Evolutionary conservation across 2,329 filamentous ascomycete genomes (phyloP), one percentile per base, ranked within the genome.

Genomic region (Colletotrichum sp.): DNA sequence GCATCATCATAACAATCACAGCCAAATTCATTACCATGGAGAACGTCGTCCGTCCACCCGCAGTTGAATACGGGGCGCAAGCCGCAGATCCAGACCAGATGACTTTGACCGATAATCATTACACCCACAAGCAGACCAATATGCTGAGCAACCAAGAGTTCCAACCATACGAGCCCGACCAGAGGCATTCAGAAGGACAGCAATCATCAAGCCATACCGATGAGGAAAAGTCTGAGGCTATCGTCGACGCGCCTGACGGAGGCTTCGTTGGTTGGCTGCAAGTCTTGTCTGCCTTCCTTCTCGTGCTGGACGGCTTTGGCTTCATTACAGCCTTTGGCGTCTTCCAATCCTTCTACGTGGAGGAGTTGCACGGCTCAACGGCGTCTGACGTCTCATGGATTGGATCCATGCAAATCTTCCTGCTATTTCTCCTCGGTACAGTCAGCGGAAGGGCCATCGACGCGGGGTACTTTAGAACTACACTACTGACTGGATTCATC

Each of bases 321-420:
- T 87, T 87, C 79, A 83, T 87, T 18, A 88, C 88, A 71, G 85
- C 85, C 1, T 89, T 88, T 62, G 87, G 87, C 4, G 83, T 83
- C 30, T 89, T 88, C 68, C 86, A 89, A 77, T 80, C 83, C 0
- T 87, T 87, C 78, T 89, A 88, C 77, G 83, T 81, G 10, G 77
- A 79, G 0, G 80, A 81, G 2, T 77, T 85, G 4, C 72, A 62
- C 26, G 71, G 80, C 3, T 79, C 81, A 15, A 78, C 83, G 0
- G 79, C 84, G 0, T 86, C 87, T 1, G 79, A 81, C 7, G 87
- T 89, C 13, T 87, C 87, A 0, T 87, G 87, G 86, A 88, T 88
- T 28, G 87, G 87, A 1, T 87, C 86, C 3, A 80, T 88, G 2
- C 88, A 89, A 65, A 82, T 85, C 2, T 88, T 86, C 77, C 80